Conservation (phyloP, 2,329 filamentous ascomycete species). For the Colletotrichum sp. region DNA sequence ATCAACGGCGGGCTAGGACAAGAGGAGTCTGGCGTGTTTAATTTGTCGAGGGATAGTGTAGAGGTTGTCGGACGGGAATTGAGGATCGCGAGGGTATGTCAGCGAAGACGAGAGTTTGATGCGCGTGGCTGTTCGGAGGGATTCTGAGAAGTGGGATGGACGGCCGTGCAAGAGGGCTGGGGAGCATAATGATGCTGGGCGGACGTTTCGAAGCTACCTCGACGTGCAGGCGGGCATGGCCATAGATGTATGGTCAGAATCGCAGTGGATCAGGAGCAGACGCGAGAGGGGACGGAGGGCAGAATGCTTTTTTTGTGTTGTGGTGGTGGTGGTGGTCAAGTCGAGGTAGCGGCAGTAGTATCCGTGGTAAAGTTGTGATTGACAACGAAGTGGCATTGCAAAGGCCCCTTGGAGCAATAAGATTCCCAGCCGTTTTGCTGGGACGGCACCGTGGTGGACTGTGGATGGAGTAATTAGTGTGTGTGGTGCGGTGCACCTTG, state of each 20-base stretch:
- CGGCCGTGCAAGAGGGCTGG: slow-evolving; percentile 17
- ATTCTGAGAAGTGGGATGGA: slow-evolving; percentile 15
- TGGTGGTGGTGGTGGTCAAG: neutral
- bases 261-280: neutral
- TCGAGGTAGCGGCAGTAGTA: neutral
- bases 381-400: slow-evolving; percentile 20
- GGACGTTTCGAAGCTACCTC: slow-evolving; percentile 13
- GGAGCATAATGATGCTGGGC: slow-evolving; percentile 21
- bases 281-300: neutral
- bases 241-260: neutral
- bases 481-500: neutral
- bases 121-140: slow-evolving; percentile 8
- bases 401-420: slow-evolving; percentile 19
- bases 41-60: neutral
- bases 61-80: neutral
- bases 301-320: slow-evolving; percentile 7
- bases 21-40: neutral
- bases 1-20: slow-evolving; percentile 6
- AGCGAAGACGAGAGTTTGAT: neutral
- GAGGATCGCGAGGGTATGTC: neutral
- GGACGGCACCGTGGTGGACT: slow-evolving; percentile 15
- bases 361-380: slow-evolving; percentile 8
- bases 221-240: slow-evolving; percentile 9
- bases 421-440: slow-evolving; percentile 20
- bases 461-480: neutral